A percentile compares a stretch with the other conserved stretches of the same genome.
Conservation (phyloP, 2,329 filamentous ascomycete species). For the Trichoderma gracile region DNA sequence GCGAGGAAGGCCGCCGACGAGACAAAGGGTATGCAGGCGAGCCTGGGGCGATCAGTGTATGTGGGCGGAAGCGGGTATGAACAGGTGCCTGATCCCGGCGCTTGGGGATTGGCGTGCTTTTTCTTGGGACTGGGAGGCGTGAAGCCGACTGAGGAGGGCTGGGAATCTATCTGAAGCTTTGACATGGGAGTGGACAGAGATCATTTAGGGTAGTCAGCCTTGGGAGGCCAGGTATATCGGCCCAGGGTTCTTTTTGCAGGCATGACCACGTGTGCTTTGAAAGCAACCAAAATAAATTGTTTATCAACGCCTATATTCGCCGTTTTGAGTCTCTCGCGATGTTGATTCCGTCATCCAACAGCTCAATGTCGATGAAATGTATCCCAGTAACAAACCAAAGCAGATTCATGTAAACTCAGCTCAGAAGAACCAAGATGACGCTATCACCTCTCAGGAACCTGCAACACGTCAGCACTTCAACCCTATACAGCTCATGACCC, state of each 20-base stretch:
- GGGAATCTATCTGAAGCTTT: slow-evolving; percentile 38
- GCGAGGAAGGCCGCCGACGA: slow-evolving; percentile 74
- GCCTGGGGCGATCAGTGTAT: slow-evolving; percentile 62
- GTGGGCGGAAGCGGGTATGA: slow-evolving; percentile 48
- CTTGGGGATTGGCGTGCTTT: slow-evolving; percentile 73
- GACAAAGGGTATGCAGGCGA: slow-evolving; percentile 91
- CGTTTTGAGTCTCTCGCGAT: slow-evolving; percentile 36
- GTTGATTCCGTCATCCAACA: slow-evolving; percentile 33
- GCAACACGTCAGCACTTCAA: slow-evolving; percentile 30
- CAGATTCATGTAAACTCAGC: slow-evolving; percentile 46
- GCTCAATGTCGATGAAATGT: slow-evolving; percentile 30
- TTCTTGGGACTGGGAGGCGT: slow-evolving; percentile 70
- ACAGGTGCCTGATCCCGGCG: slow-evolving; percentile 64
- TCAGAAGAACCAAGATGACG: slow-evolving; percentile 82
- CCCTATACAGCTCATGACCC: not conserved
- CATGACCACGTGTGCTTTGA: not conserved
- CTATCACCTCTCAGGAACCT: slow-evolving; percentile 87
- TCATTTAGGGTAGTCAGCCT: too few relatives aligned
- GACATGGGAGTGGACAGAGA: not conserved
- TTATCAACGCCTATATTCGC: slow-evolving; percentile 45
- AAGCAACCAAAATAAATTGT: slow-evolving; percentile 30
- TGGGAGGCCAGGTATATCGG: too few relatives aligned
- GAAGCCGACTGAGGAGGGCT: slow-evolving; percentile 44
- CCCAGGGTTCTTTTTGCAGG: not conserved
- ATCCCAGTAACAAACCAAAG: slow-evolving; percentile 19